Percentiles rank a stretch among this genome's conserved stretches.
Conservation (phyloP, 2,329 filamentous ascomycete genomes). For the Beauveria scarabaeidicola region DNA sequence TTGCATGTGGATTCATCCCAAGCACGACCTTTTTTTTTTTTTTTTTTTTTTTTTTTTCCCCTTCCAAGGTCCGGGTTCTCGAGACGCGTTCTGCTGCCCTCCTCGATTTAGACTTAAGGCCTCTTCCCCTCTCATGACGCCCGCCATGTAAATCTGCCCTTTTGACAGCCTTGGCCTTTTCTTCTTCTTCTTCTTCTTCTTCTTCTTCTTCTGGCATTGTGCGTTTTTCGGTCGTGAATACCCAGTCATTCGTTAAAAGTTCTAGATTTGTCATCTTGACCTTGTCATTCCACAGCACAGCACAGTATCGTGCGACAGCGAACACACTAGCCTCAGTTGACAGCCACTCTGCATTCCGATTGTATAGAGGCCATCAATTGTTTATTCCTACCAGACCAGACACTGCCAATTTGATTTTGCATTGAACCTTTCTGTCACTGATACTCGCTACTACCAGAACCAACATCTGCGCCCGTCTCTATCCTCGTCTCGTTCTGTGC, state of each 20-base stretch:
- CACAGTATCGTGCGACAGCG: not conserved
- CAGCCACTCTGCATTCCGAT: not conserved
- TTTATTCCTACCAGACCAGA: not conserved
- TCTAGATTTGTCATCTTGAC: not conserved
- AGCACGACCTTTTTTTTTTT: not conserved
- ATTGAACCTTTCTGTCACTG: not conserved
- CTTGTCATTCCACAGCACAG: slow-evolving; percentile 2
- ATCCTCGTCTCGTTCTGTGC: not conserved
- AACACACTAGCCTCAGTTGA: not conserved
- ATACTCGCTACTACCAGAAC: not conserved
- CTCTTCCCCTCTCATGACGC: not conserved
- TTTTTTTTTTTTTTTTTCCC: not conserved
- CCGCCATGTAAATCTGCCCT: not conserved
- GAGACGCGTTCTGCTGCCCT: slow-evolving; percentile 1
- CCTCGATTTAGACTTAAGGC: slow-evolving; percentile 5
- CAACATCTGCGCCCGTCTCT: not conserved
- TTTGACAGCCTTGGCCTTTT: not conserved
- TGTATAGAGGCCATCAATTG: not conserved
- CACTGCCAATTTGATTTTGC: not conserved
- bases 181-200: not conserved
- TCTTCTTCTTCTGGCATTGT: not conserved
- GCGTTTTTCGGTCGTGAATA: not conserved
- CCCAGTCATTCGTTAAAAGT: not conserved
- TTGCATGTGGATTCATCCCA: not conserved
- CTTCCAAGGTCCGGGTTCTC: not conserved